Evolutionary conservation across 108 stramenopile species (phyloP).

Genomic region (Fistulifera pelliculosa): DNA sequence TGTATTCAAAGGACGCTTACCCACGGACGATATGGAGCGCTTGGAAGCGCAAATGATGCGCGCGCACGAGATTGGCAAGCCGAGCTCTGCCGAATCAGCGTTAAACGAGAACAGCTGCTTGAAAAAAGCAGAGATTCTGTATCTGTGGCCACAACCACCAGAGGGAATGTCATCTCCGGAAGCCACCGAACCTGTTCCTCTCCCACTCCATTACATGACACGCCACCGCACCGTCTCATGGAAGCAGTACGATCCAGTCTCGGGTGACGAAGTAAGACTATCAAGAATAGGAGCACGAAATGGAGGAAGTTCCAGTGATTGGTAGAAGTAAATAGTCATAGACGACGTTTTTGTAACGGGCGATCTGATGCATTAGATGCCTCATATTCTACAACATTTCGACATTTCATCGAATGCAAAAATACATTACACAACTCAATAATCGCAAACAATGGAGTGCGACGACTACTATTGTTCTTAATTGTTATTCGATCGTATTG

Average conservation of each 20-base stretch:
- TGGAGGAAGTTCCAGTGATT: constrained; percentile 50
- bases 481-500: no score
- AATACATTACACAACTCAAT: no score
- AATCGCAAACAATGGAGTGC: no score
- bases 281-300: constrained; percentile 45
- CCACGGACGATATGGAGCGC: constrained; percentile 32
- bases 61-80: constrained; percentile 49
- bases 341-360: no score
- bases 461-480: no score
- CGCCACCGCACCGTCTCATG: constrained; percentile 61
- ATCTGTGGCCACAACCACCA: constrained; percentile 36
- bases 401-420: no score
- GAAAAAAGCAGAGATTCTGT: constrained; percentile 51
- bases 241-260: constrained; percentile 54
- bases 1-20: constrained; percentile 64
- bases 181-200: neutral
- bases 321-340: constrained; percentile 17
- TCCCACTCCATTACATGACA: constrained; percentile 65
- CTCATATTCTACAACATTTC: no score
- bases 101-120: constrained; percentile 44
- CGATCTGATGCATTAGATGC: no score
- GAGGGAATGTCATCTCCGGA: constrained; percentile 3
- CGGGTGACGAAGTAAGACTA: constrained; percentile 38
- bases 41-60: constrained; percentile 63
- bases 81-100: constrained; percentile 12